These are phyloP conservation scores for Xylaria digitata DNA, from an alignment of 2,329 filamentous ascomycete genomes.

Conservation along the genomic window DNA sequence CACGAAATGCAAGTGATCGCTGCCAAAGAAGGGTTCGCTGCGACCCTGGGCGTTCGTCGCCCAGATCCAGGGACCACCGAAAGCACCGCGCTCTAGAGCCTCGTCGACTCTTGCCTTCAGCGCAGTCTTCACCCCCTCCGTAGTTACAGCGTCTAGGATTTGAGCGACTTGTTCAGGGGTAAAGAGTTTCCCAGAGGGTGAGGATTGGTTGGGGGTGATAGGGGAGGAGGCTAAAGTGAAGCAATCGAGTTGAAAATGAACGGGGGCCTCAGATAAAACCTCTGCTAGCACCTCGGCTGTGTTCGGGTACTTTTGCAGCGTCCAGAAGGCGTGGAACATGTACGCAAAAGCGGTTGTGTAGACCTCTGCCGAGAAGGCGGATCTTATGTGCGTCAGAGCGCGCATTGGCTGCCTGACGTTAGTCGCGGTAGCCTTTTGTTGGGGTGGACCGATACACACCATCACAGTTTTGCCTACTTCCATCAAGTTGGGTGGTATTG, in stretches of 20 bases:
- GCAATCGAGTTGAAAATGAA: slow-evolving; percentile 22
- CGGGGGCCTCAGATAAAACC: slow-evolving; percentile 38
- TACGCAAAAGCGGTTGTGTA: slow-evolving; percentile 66
- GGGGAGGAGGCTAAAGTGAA: neutral
- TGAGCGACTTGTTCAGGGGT: slow-evolving; percentile 61
- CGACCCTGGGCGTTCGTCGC: slow-evolving; percentile 70
- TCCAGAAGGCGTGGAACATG: slow-evolving; percentile 72
- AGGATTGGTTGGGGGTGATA: neutral
- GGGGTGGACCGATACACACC: slow-evolving; percentile 28
- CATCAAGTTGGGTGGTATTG: slow-evolving; percentile 59
- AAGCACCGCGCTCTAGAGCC: slow-evolving; percentile 74
- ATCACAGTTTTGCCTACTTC: slow-evolving; percentile 58
- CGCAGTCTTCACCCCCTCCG: slow-evolving; percentile 57
- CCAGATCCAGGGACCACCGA: slow-evolving; percentile 82
- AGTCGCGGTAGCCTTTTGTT: neutral
- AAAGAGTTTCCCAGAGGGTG: slow-evolving; percentile 55
- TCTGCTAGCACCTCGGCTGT: slow-evolving; percentile 30
- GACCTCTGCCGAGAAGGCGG: slow-evolving; percentile 58
- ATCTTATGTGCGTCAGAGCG: slow-evolving; percentile 74
- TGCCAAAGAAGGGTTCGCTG: slow-evolving; percentile 79
- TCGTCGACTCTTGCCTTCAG: slow-evolving; percentile 69
- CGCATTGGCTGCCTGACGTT: slow-evolving; percentile 63
- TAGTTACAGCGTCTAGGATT: slow-evolving; percentile 65
- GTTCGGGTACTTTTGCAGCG: slow-evolving; percentile 40
- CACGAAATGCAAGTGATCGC: slow-evolving; percentile 77